Evolutionary conservation across 257 asterid genomes (phyloP).

Genomic region (Solanum commersonii): DNA sequence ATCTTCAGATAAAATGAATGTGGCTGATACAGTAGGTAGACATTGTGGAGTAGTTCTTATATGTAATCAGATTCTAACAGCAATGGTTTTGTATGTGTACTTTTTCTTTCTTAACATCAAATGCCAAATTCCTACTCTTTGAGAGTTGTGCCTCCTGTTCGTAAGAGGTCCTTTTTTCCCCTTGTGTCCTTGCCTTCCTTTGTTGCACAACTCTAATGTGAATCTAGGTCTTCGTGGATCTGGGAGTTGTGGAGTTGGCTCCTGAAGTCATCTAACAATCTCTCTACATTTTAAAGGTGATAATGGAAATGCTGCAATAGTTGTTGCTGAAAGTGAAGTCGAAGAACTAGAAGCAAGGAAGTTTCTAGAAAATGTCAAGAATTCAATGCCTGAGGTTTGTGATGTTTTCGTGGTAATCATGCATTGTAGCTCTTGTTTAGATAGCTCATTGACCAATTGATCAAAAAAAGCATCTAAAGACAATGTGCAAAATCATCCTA

Average conservation of each 20-base stretch:
- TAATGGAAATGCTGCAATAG: background rate
- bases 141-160: background rate
- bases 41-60: background rate
- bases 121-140: background rate
- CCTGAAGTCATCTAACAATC: background rate
- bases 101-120: background rate
- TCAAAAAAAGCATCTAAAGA: background rate
- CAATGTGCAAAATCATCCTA: background rate
- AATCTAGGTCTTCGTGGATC: background rate
- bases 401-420: background rate
- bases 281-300: background rate
- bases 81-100: background rate
- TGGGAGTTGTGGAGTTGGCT: background rate
- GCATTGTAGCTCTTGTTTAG: background rate
- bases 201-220: background rate
- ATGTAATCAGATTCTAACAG: background rate
- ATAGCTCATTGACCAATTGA: background rate
- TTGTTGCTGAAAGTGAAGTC: background rate
- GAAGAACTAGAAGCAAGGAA: background rate
- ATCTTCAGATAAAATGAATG: background rate
- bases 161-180: background rate
- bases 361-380: background rate
- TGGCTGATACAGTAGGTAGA: background rate
- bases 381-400: constrained; percentile 1
- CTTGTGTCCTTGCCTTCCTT: background rate